Evolutionary conservation across 164 flowering plant species (phyloP), one percentile per base, ranked within the genome.

Genomic region (Santalum album): DNA sequence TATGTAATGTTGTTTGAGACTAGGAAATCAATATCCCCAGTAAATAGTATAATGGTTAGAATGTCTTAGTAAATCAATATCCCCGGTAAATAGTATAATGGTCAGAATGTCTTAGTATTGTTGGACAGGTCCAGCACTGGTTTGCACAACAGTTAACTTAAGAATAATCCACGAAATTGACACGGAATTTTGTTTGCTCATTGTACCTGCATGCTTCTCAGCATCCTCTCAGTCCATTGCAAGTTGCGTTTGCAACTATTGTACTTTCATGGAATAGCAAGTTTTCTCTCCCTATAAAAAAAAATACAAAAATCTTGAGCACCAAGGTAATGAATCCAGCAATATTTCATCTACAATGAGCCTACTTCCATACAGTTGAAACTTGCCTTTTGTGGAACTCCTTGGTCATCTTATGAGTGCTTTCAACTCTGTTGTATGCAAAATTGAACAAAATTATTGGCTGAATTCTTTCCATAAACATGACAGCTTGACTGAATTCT

Each of bases 241-340:
- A 59, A 92, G 96, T 67, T 92, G 99, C 78, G 79, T 89, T 59
- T 87, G 91, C 75, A 92, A 64, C 63, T 92, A 97, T 69, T 75
- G 96, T 67, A 92, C 89, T 76, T 90, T 92, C 12, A 72, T 45
- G 15, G 96, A 77, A 58, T 75, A 87, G 62, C 89, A 97, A 21
- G 57, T 75, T 62, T 87, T 83, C 51, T 87, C 95, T 44, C 82
- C 92, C 99, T 92, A 53, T 53, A 61, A 24, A 67, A 25, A 15
- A 22, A 50, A n/a, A 21, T 0, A 19, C 14, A 3, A 17, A 7
- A 26, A 27, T 18, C 15, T 2, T 17, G n/a, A 46, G n/a, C n/a
- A n/a, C n/a, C n/a, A n/a, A n/a, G n/a, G n/a, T n/a, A n/a, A n/a
- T 21, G 27, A 47, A 16, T 12, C n/a, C n/a, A 27, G 40, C 22